Evolutionary conservation across 257 asterid species (phyloP).

Genomic region (Solanum piurae): DNA sequence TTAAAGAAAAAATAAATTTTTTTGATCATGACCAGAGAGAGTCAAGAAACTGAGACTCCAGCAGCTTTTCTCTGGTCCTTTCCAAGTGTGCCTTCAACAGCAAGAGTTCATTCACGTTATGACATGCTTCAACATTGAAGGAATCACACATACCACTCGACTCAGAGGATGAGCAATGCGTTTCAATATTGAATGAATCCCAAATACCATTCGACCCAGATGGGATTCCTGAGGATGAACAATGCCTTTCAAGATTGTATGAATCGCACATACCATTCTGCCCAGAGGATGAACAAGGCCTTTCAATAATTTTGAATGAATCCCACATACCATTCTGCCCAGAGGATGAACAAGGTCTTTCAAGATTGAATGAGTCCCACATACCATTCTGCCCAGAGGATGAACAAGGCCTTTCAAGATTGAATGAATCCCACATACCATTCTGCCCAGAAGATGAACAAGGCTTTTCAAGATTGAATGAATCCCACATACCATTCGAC

Average conservation of each 20-base stretch:
- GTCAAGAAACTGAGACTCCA: background rate
- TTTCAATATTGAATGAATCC: background rate
- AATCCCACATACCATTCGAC: background rate
- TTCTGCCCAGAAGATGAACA: too few relatives aligned
- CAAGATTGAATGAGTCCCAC: background rate
- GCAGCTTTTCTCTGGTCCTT: background rate
- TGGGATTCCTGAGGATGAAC: background rate
- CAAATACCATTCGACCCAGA: background rate
- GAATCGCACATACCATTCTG: too few relatives aligned
- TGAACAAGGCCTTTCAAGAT: too few relatives aligned
- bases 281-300: too few relatives aligned
- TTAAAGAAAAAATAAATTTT: background rate
- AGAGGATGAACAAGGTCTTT: background rate
- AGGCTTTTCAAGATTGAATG: too few relatives aligned
- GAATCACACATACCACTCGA: background rate
- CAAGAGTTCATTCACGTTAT: background rate
- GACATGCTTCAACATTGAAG: background rate
- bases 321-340: background rate
- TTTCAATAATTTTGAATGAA: background rate
- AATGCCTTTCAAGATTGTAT: background rate
- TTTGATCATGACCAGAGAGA: background rate
- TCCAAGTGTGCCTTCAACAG: background rate
- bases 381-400: too few relatives aligned
- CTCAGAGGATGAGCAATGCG: background rate
- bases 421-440: too few relatives aligned